A percentile compares a stretch with the other conserved stretches of the same genome.
phyloP scores from a whole-genome alignment of 2,329 filamentous ascomycete genomes.

The Colletotrichum noveboracense region DNA sequence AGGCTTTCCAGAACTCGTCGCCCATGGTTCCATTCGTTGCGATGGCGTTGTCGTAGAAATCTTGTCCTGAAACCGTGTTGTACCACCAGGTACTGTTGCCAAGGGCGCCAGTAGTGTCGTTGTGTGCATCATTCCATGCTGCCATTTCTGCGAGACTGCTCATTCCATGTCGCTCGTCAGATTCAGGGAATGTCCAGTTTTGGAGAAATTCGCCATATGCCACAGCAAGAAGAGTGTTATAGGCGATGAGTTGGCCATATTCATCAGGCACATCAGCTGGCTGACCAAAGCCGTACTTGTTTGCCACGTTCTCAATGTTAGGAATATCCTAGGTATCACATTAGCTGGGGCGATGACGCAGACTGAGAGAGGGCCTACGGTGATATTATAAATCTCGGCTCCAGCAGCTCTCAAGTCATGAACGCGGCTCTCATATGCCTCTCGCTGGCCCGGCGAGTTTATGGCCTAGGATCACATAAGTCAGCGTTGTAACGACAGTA shows the following conservation, averaged over 20 bases:
- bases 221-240: conserved; percentile 23
- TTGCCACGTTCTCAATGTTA: conserved; percentile 9
- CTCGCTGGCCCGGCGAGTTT: neutral
- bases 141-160: conserved; percentile 20
- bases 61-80: conserved; percentile 16
- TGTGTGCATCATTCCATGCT: conserved; percentile 21
- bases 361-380: neutral
- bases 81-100: conserved; percentile 25
- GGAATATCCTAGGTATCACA: neutral
- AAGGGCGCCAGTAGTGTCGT: conserved; percentile 15
- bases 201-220: conserved; percentile 25
- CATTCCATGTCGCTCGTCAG: conserved; percentile 22
- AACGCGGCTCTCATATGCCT: neutral
- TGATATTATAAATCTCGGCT: neutral
- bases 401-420: neutral
- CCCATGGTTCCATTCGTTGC: conserved; percentile 14
- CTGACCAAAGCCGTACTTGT: conserved; percentile 18
- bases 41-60: conserved; percentile 14
- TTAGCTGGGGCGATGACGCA: neutral
- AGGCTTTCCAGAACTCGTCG: conserved; percentile 6
- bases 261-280: conserved; percentile 1
- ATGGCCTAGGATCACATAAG: neutral
- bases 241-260: conserved; percentile 16
- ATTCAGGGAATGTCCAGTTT: conserved; percentile 18
- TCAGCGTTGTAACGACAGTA: neutral